A percentile compares a stretch with the other conserved stretches of the same genome.
Evolutionary conservation across 73 alveolate species (phyloP).

Genomic region (Paramecium biaurelia): DNA sequence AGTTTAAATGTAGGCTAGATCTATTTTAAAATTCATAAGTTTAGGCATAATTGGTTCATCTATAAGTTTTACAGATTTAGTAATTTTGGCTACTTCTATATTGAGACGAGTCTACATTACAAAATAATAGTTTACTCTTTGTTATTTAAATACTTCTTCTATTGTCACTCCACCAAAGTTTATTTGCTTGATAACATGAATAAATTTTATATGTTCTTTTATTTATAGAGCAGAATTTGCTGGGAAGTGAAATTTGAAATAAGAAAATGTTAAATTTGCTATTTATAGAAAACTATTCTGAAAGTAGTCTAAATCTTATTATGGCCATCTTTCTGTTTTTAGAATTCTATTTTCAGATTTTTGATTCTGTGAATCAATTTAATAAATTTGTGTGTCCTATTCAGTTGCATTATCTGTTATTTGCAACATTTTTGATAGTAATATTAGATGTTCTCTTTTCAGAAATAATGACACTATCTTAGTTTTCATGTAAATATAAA

Average conservation of each 20-base stretch:
- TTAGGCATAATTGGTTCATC: slow-evolving; percentile 15
- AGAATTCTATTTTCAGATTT: slow-evolving; percentile 33
- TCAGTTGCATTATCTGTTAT: neutral
- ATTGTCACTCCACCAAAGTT: slow-evolving; percentile 18
- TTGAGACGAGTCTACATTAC: neutral
- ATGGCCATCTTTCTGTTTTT: slow-evolving; percentile 21
- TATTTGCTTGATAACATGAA: neutral
- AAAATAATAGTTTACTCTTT: neutral
- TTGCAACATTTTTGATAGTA: neutral
- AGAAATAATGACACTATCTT: slow-evolving; percentile 35
- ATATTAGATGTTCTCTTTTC: neutral
- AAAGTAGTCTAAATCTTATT: neutral
- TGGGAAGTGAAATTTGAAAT: slow-evolving; percentile 17
- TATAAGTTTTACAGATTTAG: neutral
- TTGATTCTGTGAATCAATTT: neutral
- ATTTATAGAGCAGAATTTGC: neutral
- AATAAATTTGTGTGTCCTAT: neutral
- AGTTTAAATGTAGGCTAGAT: neutral
- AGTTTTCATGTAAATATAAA: slow-evolving; percentile 29
- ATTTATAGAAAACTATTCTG: neutral
- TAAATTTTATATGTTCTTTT: slow-evolving; percentile 1
- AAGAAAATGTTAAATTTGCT: slow-evolving; percentile 1
- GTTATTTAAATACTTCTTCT: neutral
- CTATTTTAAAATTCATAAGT: neutral
- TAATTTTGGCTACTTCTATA: neutral